These are phyloP conservation scores for Boletus vermiculosoides DNA, from an alignment of 768 basidiomycete species.

Conservation along the genomic window DNA sequence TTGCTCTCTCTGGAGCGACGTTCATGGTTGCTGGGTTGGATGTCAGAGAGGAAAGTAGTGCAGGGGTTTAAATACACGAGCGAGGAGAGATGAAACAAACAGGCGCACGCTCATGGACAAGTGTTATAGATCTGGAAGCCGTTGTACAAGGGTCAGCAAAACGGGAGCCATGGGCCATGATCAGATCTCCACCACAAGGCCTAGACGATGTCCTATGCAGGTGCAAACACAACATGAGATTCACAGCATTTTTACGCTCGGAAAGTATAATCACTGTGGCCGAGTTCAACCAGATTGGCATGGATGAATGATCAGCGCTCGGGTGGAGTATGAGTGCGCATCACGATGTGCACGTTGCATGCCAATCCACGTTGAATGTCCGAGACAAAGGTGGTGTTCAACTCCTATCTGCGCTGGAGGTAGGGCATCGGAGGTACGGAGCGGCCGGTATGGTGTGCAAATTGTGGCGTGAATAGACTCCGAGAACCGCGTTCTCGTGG, in stretches of 20 bases:
- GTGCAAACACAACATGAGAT: neutral
- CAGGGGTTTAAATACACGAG: conserved; percentile 22
- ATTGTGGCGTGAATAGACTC: conserved; percentile 15
- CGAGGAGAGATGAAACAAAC: conserved; percentile 8
- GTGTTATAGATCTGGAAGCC: conserved; percentile 10
- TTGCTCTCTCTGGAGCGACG: conserved; percentile 22
- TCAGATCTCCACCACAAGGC: conserved; percentile 17
- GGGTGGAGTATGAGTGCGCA: conserved; percentile 4
- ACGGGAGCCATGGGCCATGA: neutral
- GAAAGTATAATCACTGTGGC: conserved; percentile 1
- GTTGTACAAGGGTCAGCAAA: conserved; percentile 9
- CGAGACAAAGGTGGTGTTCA: neutral
- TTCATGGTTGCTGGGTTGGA: conserved; percentile 18
- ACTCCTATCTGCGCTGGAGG: conserved; percentile 15
- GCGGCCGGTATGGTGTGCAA: conserved; percentile 5
- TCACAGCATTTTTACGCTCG: neutral
- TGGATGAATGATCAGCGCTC: conserved; percentile 3
- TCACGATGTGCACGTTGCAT: conserved; percentile 21
- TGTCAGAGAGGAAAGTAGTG: neutral
- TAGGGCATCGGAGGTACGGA: conserved; percentile 12
- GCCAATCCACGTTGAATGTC: conserved; percentile 21
- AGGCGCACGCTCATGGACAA: conserved; percentile 8
- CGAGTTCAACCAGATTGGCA: conserved; percentile 5
- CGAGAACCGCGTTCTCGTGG: conserved; percentile 16
- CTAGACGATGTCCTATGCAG: conserved; percentile 2